Evolutionary conservation across 768 basidiomycete species (phyloP), one percentile per base, ranked within the genome.

Genomic region (Auriscalpium microsporum): DNA sequence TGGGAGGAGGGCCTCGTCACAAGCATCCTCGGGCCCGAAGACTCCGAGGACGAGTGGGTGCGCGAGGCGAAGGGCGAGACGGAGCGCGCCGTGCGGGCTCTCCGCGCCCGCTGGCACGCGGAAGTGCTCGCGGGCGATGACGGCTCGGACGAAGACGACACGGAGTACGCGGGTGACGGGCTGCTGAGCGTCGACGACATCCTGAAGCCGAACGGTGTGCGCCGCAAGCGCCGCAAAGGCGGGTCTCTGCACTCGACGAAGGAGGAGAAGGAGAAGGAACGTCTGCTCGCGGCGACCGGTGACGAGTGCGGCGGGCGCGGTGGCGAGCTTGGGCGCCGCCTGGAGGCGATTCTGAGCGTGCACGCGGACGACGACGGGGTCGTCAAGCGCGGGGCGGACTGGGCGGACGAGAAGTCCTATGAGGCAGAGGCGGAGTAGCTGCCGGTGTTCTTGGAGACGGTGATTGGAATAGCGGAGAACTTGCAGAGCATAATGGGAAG

Each of bases 1-100:
- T 93, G 90, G 90, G 90, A 93, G 64, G 90, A 92, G 65, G 89
- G 88, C 0, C 73, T 93, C 16, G 79, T 87, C 1, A 81, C 83
- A 6, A 83, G 81, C 55, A 87, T 90, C 35, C 73, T 92, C 17
- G 88, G 87, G 1, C 78, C 82, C 0, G 84, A 81, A 61, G 87
- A 88, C 17, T 67, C 76, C 49, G 84, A 90, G 62, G 80, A 80
- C 6, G 84, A 86, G 50, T 90, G 86, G 87, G 81, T 85, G 67
- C 37, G 53, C 2, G 61, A 60, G 45, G 56, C 56, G 3, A 74
- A 73, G 62, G 74, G 73, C 48, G 67, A 66, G 64, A 59, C 63
- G 48, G 63, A 62, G 62, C 23, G 60, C 60, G 19, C 60, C 64
- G 2, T 58, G 58, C 36, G 63, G 59, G 3, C 59, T 57, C 10